phyloP scores from a whole-genome alignment of 1,139 yeast genomes.

The Debaryomyces udenii region DNA sequence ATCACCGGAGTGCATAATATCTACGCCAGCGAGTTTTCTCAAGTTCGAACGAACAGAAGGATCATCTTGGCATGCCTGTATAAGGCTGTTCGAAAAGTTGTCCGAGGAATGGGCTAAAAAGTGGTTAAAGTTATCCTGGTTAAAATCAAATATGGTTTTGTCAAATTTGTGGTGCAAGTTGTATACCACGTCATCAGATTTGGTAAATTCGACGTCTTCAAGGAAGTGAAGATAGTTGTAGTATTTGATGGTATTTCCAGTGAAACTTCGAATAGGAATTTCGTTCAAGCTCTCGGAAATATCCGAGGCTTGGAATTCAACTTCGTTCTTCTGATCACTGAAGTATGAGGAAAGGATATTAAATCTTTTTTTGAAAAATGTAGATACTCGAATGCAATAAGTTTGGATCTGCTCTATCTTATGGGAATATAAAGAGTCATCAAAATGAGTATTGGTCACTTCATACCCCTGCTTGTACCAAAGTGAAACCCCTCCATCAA shows the following conservation, averaged over 20 bases:
- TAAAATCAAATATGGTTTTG: constrained; percentile 15
- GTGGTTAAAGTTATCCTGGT: constrained; percentile 16
- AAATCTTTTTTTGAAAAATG: constrained; percentile 28
- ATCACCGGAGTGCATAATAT: neutral
- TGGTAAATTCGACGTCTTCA: constrained; percentile 12
- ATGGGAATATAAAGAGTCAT: neutral
- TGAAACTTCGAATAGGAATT: constrained; percentile 25
- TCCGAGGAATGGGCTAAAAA: constrained; percentile 9
- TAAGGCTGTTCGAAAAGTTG: neutral
- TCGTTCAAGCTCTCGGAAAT: constrained; percentile 15
- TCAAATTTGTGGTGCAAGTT: constrained; percentile 4
- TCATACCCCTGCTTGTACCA: constrained; percentile 17
- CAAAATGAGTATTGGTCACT: neutral
- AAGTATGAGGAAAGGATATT: constrained; percentile 22
- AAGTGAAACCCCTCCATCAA: constrained; percentile 26
- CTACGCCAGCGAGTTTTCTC: neutral
- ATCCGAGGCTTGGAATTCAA: neutral
- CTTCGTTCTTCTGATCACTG: constrained; percentile 19
- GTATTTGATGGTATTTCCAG: constrained; percentile 17
- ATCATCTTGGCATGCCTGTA: neutral
- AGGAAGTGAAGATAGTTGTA: constrained; percentile 27
- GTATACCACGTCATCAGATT: neutral
- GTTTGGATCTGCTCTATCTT: constrained; percentile 15
- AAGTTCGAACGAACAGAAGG: no score
- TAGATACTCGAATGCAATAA: constrained; percentile 23